Evolutionary conservation across 306 rosid species (phyloP).

Genomic region (Fragaria ananassa): DNA sequence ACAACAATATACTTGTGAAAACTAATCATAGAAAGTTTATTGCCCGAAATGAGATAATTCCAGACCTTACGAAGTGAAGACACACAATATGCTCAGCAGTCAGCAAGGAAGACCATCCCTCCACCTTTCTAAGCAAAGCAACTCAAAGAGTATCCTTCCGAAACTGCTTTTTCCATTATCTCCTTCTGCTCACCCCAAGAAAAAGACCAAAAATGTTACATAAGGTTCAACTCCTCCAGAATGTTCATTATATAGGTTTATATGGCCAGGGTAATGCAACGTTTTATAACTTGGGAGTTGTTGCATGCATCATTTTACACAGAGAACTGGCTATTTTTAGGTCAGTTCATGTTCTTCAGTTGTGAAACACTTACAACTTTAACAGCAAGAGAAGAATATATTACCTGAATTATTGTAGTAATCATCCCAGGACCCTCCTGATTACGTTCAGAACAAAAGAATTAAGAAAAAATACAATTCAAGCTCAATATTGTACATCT

Average conservation of each 20-base stretch:
- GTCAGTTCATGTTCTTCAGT: not conserved
- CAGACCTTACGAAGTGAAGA: not conserved
- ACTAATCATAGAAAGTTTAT: not conserved
- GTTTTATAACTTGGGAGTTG: not conserved
- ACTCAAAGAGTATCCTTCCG: slow-evolving; percentile 51
- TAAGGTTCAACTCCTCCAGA: not conserved
- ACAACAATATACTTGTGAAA: not conserved
- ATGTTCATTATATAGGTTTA: not conserved
- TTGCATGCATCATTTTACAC: not conserved
- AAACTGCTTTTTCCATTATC: slow-evolving; percentile 52
- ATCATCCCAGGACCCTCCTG: slow-evolving; percentile 80
- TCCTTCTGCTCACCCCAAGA: slow-evolving; percentile 46
- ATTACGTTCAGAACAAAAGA: slow-evolving; percentile 25
- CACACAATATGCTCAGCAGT: not conserved
- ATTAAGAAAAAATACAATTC: not conserved
- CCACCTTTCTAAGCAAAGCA: slow-evolving; percentile 31
- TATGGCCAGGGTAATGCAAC: not conserved
- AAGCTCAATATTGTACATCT: not conserved
- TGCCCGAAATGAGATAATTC: not conserved
- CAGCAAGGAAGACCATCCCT: slow-evolving; percentile 1
- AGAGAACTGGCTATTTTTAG: not conserved
- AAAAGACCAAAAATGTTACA: not conserved
- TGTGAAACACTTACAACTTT: not conserved
- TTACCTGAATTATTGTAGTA: slow-evolving; percentile 64
- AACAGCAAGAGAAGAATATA: slow-evolving; percentile 10